Percentiles rank a stretch among this genome's conserved stretches.
Conservation (phyloP, 2,329 filamentous ascomycete species). For the Pseudogymnoascus verrucosus region DNA sequence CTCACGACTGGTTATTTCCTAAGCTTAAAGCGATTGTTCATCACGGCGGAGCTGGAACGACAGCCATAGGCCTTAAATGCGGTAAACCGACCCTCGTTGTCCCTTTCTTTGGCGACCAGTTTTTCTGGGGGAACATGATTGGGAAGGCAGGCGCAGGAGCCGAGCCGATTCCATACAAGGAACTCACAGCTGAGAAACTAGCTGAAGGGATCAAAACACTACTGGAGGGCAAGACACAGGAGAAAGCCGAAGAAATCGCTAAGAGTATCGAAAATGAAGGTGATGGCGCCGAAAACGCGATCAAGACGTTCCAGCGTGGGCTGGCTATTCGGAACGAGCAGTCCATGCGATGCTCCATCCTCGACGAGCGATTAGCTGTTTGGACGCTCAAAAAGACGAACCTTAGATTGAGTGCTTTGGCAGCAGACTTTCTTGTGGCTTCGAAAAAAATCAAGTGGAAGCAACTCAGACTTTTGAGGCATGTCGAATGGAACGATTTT, state of each 20-base stretch:
- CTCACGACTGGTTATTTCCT: conserved; percentile 68
- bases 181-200: conserved; percentile 53
- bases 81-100: conserved; percentile 65
- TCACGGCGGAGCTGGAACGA: conserved; percentile 66
- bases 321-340: conserved; percentile 43
- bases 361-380: conserved; percentile 53
- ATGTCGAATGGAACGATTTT: conserved; percentile 70
- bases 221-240: conserved; percentile 50
- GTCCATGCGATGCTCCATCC: conserved; percentile 57
- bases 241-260: conserved; percentile 52
- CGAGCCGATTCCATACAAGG: conserved; percentile 59
- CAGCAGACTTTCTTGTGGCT: conserved; percentile 56
- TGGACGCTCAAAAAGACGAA: conserved; percentile 58
- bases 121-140: conserved; percentile 70
- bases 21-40: conserved; percentile 56
- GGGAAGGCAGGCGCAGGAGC: conserved; percentile 56
- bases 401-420: conserved; percentile 53
- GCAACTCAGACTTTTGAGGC: conserved; percentile 54
- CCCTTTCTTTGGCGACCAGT: conserved; percentile 69
- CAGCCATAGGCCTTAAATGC: conserved; percentile 61
- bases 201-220: conserved; percentile 65
- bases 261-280: conserved; percentile 52
- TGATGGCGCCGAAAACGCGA: conserved; percentile 63
- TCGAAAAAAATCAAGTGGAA: conserved; percentile 55
- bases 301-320: conserved; percentile 56